Evolutionary conservation across 2,329 filamentous ascomycete species (phyloP).

Genomic region (Ascochyta clinopodiicola): DNA sequence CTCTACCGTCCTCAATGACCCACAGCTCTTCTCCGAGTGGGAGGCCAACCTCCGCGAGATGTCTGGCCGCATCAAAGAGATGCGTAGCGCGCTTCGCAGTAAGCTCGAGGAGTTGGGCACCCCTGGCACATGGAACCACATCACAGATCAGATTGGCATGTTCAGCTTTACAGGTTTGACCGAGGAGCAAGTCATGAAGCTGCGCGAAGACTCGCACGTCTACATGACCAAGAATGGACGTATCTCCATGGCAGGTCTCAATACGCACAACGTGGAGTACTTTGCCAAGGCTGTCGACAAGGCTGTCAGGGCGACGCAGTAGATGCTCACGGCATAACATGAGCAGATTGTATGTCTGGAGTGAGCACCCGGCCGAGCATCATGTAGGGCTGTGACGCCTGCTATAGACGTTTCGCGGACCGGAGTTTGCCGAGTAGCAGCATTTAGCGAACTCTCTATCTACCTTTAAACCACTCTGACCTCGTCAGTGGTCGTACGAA

Average conservation of each 20-base stretch:
- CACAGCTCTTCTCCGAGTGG: constrained; percentile 85
- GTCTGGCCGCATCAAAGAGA: constrained; percentile 92
- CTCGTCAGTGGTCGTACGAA: constrained; percentile 9
- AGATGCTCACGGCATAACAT: constrained; percentile 11
- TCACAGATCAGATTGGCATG: constrained; percentile 99
- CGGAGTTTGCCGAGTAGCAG: neutral
- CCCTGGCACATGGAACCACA: constrained; percentile 93
- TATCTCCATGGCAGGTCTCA: constrained; percentile 98
- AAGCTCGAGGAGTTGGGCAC: constrained; percentile 86
- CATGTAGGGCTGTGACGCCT: neutral
- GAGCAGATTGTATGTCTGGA: neutral
- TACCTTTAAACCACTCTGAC: constrained; percentile 7
- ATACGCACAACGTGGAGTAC: constrained; percentile 90
- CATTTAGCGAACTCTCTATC: neutral
- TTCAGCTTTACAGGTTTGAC: constrained; percentile 89
- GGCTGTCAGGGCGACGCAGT: constrained; percentile 69
- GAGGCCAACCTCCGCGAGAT: constrained; percentile 90
- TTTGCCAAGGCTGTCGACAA: constrained; percentile 88
- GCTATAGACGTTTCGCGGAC: neutral
- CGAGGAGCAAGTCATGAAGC: constrained; percentile 74
- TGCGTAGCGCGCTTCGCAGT: constrained; percentile 78
- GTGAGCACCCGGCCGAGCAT: neutral
- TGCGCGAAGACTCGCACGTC: constrained; percentile 74
- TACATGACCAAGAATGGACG: constrained; percentile 98
- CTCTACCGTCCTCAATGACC: constrained; percentile 81